Conservation (phyloP, 495 filamentous ascomycete species). For the Astrocystis sublimbata region DNA sequence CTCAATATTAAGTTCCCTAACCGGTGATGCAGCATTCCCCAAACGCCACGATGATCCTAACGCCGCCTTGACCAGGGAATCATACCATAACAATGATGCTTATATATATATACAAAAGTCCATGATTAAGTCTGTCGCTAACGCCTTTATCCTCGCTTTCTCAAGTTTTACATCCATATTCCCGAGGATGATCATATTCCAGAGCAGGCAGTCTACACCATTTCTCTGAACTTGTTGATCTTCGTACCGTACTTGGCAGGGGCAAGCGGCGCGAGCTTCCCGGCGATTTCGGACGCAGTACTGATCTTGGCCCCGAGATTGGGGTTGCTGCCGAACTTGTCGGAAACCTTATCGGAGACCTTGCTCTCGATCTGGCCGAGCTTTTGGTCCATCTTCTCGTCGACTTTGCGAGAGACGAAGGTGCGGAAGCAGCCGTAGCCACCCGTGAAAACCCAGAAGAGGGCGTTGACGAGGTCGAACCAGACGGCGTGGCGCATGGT, state of each 20-base stretch:
- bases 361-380: constrained; percentile 24
- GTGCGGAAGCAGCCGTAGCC: constrained; percentile 36
- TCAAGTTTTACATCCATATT: background rate
- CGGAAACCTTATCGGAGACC: constrained; percentile 15
- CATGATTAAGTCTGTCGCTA: background rate
- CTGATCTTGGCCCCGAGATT: background rate
- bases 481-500: constrained; percentile 73
- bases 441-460: constrained; percentile 60
- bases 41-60: constrained; percentile 3
- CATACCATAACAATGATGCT: background rate
- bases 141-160: background rate
- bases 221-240: constrained; percentile 7
- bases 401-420: constrained; percentile 35
- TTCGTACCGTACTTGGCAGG: background rate
- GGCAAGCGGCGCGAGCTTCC: constrained; percentile 2
- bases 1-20: background rate
- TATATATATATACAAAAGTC: background rate
- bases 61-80: background rate
- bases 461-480: constrained; percentile 65
- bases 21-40: background rate
- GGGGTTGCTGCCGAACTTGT: background rate
- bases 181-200: background rate
- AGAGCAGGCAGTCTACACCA: constrained; percentile 4
- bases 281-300: constrained; percentile 2
- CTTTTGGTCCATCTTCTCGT: constrained; percentile 31